Evolutionary conservation across 805 yeast genomes (phyloP), one percentile per base, ranked within the genome.

Genomic region (Metschnikowia arizonensis): DNA sequence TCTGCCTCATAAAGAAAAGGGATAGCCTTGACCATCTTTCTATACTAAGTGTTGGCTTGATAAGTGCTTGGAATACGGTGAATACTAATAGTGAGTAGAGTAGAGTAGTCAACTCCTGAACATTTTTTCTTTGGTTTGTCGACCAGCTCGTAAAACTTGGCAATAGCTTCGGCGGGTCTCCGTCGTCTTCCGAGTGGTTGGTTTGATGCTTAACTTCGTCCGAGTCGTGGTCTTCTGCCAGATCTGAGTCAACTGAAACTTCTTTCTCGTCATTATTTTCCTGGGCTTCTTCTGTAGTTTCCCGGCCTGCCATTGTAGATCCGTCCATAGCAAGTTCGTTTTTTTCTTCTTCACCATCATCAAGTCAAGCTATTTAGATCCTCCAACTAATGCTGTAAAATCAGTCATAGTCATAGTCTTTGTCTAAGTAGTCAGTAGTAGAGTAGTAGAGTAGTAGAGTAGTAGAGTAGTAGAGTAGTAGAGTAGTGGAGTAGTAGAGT

Each of bases 141-240:
- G 4, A 66, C 57, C 25, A 74, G 75, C 31, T 73, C 77, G 63
- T 79, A 89, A 61, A 84, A 90, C 44, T 82, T 75, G 1, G 89
- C 88, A 48, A 87, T 80, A n/a, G 81, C 93, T 62, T 88, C 95
- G 5, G 82, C 85, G 91, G 73, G 62, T 86, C 95, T 48, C 72
- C 79, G n/a, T 56, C 59, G 9, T 48, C 37, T 8, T 75, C 78
- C 38, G 66, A 71, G 35, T 46, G 47, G 30, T 31, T 32, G 1
- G 17, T 50, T n/a, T n/a, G n/a, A n/a, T 47, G 58, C 3, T 46
- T 48, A 4, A 33, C 39, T 53, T 56, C 25, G 48, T 43, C 54
- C 5, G 48, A 46, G 14, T 57, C 57, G 2, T 54, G 57, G 4
- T 53, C 66, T 3, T 54, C 62, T 1, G 33, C 46, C 7, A 28